Evolutionary conservation across 768 basidiomycete genomes (phyloP).

Genomic region (Termitomyces sp.): DNA sequence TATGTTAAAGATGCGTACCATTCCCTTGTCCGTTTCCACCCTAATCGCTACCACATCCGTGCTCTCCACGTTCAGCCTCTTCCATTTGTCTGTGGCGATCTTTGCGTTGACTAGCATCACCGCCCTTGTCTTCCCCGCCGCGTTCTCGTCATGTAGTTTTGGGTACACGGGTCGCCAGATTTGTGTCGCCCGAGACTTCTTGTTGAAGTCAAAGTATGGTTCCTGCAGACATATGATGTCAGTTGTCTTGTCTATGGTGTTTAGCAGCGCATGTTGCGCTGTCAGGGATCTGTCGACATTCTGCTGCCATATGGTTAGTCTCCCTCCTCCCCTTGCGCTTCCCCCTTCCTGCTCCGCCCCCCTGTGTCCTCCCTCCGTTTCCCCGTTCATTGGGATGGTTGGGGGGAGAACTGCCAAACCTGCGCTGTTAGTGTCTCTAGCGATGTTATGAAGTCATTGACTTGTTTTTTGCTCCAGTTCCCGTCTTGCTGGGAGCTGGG

Average conservation of each 20-base stretch:
- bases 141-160: background rate
- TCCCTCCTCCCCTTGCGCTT: no score
- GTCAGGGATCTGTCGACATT: conserved; percentile 24
- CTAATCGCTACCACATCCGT: conserved; percentile 23
- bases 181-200: conserved; percentile 12
- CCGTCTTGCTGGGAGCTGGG: no score
- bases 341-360: no score
- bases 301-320: conserved; percentile 19
- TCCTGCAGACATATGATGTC: conserved; percentile 38
- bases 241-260: conserved; percentile 10
- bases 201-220: conserved; percentile 26
- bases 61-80: conserved; percentile 14
- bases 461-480: background rate
- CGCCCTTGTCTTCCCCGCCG: conserved; percentile 6
- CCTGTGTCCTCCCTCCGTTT: no score
- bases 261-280: conserved; percentile 15
- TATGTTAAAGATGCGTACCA: conserved; percentile 31
- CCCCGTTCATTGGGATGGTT: background rate
- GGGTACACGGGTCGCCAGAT: conserved; percentile 13
- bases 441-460: background rate
- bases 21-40: conserved; percentile 11
- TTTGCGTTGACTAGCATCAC: conserved; percentile 18
- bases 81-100: conserved; percentile 19
- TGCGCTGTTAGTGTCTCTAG: background rate
- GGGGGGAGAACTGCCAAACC: background rate